Evolutionary conservation across 2,329 filamentous ascomycete genomes (phyloP), one percentile per base, ranked within the genome.

Genomic region (Arthrinium puccinioides): DNA sequence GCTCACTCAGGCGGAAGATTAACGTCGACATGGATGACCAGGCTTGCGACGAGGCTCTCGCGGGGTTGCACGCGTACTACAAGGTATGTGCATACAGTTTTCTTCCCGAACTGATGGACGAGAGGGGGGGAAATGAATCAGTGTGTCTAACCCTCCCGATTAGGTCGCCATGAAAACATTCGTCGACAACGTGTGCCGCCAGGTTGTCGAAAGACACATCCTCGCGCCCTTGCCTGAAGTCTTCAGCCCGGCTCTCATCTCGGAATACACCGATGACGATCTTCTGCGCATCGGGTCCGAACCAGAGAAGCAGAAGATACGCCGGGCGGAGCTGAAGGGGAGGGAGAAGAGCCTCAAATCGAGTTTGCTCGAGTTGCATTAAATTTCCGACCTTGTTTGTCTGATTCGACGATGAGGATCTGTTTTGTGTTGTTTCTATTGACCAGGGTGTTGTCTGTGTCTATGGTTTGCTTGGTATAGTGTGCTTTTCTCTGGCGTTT

Each of bases 161-260:
- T 21, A 53, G 52, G 52, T 55, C 11, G 40, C 43, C 5, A 31
- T 49, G 14, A 52, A 54, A 29, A 49, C 42, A 1, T 56, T 55
- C 19, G 40, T 55, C 9, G 50, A 53, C 30, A 54, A 55, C 37
- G 42, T 54, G 4, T 54, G 49, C 10, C 44, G 41, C 3, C 51
- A 54, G 21, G 46, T 50, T 2, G 40, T 55, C 18, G 51, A 56
- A 25, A 44, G 53, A 9, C 51, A 53, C 26, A 45, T 54, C 7
- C 15, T 51, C 4, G 32, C 27, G 0, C 37, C 42, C 4, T 37
- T 53, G 2, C 32, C 46, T 5, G 30, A 40, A 1, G 42, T 55
- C 7, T 48, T 55, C 36, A 41, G 32, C 2, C 49, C 48, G 2
- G 3, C 19, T 1, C 29, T 9, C 8, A 10, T 39, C 9, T 9